A percentile compares a stretch with the other conserved stretches of the same genome.
phyloP scores from a whole-genome alignment of 2,329 filamentous ascomycete genomes.

The Chaetothyriales sp. region DNA sequence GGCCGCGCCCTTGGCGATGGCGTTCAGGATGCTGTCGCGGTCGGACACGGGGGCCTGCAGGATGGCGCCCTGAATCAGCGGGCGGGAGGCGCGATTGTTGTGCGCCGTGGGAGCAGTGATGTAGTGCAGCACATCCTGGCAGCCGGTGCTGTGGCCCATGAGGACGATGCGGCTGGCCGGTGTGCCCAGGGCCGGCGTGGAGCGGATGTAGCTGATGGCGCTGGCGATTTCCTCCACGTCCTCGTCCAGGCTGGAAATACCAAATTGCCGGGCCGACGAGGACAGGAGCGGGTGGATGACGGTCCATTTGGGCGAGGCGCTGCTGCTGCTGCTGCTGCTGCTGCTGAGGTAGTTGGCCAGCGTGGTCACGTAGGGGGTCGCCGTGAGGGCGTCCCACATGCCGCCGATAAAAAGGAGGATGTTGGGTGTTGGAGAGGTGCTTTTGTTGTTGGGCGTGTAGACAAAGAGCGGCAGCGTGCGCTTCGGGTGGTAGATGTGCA shows the following conservation, averaged over 20 bases:
- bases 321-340: conserved; percentile 21
- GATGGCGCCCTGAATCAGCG: conserved; percentile 57
- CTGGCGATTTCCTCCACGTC: conserved; percentile 42
- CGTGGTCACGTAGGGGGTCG: conserved; percentile 38
- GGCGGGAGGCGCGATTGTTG: conserved; percentile 26
- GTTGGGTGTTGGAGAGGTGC: conserved; percentile 9
- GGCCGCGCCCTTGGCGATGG: conserved; percentile 24
- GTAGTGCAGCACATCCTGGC: conserved; percentile 56
- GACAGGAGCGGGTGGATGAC: conserved; percentile 39
- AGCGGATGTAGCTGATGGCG: conserved; percentile 39
- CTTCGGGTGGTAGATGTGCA: conserved; percentile 12
- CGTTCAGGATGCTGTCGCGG: conserved; percentile 46
- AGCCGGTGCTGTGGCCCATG: conserved; percentile 58
- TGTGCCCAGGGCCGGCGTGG: conserved; percentile 1
- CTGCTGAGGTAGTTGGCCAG: conserved; percentile 35
- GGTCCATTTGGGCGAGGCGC: conserved; percentile 32
- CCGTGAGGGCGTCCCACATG: conserved; percentile 43
- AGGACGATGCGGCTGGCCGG: conserved; percentile 35
- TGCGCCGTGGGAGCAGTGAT: conserved; percentile 32
- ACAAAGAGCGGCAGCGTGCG: conserved; percentile 14
- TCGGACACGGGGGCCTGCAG: conserved; percentile 72
- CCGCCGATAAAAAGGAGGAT: conserved; percentile 47
- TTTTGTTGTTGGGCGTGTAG: conserved; percentile 3
- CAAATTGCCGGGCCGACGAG: conserved; percentile 44
- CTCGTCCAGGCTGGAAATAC: conserved; percentile 36